Conservation (phyloP, 352 stramenopile genomes). For the Globisporangium sylvaticum region DNA sequence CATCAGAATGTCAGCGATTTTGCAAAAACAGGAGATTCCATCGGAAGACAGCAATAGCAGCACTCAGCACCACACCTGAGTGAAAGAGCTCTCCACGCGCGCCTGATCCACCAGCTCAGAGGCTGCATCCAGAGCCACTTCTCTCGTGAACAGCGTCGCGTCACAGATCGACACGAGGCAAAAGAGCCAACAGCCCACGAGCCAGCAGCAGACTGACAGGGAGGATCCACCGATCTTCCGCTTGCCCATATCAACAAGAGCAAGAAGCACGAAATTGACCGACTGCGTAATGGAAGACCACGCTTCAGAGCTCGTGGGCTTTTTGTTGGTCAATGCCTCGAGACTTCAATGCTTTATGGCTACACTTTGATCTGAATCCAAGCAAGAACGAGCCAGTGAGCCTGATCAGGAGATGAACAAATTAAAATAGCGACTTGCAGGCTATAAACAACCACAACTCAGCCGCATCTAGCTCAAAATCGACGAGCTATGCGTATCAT, state of each 20-base stretch:
- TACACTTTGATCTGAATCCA: neutral
- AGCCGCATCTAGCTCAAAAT: neutral
- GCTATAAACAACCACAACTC: neutral
- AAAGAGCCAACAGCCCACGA: neutral
- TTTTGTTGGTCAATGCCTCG: neutral
- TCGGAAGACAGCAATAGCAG: neutral
- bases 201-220: neutral
- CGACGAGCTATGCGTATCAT: neutral
- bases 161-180: neutral
- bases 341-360: neutral
- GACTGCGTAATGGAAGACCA: neutral
- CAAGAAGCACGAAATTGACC: neutral
- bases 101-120: neutral
- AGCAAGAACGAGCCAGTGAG: neutral
- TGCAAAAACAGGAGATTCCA: neutral
- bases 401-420: neutral
- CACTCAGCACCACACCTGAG: neutral
- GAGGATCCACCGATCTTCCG: neutral
- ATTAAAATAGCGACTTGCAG: constrained; percentile 3
- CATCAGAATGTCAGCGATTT: neutral
- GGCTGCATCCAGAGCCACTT: neutral
- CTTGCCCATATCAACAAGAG: neutral
- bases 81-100: too few species aligned
- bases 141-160: constrained; percentile 1
- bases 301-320: neutral